These are phyloP conservation scores for Blastobotrys proliferans DNA, from an alignment of 1,139 yeast genomes.

Conservation along the genomic window DNA sequence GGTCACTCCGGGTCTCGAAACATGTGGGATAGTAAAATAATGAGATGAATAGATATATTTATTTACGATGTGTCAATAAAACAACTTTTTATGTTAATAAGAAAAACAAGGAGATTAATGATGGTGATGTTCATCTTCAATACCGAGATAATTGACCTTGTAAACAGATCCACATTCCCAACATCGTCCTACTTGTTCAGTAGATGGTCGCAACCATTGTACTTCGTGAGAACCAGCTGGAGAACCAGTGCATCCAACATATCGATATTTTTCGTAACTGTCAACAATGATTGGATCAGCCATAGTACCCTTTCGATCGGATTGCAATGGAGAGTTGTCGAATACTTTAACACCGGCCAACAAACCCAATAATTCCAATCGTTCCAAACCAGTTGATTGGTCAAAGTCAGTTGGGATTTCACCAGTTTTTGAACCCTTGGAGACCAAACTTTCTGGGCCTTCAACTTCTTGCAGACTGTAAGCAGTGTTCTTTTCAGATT, in stretches of 20 bases:
- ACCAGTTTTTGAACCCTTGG: constrained; percentile 83
- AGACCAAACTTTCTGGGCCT: constrained; percentile 77
- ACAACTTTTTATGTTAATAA: too few species aligned
- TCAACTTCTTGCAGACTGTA: constrained; percentile 68
- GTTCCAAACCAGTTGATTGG: constrained; percentile 97
- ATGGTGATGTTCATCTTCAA: constrained; percentile 44
- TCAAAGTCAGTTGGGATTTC: constrained; percentile 89
- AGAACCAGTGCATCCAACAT: constrained; percentile 96
- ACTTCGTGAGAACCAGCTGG: constrained; percentile 90
- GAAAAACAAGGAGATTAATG: too few species aligned
- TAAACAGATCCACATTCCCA: constrained; percentile 99
- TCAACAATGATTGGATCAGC: constrained; percentile 84
- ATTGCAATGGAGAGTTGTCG: constrained; percentile 83
- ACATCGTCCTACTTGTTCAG: constrained; percentile 84
- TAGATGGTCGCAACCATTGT: constrained; percentile 91
- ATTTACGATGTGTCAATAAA: too few species aligned
- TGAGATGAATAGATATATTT: too few species aligned
- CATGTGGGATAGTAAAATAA: too few species aligned
- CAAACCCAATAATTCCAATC: constrained; percentile 92
- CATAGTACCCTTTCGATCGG: constrained; percentile 86
- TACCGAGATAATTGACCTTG: constrained; percentile 85
- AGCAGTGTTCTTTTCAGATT: constrained; percentile 44
- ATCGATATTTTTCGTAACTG: constrained; percentile 88
- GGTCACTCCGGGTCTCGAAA: too few species aligned
- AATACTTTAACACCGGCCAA: constrained; percentile 94